Percentiles rank a stretch among this genome's conserved stretches.
Conservation (phyloP, 257 asterid species). For the Solanum phureja region DNA sequence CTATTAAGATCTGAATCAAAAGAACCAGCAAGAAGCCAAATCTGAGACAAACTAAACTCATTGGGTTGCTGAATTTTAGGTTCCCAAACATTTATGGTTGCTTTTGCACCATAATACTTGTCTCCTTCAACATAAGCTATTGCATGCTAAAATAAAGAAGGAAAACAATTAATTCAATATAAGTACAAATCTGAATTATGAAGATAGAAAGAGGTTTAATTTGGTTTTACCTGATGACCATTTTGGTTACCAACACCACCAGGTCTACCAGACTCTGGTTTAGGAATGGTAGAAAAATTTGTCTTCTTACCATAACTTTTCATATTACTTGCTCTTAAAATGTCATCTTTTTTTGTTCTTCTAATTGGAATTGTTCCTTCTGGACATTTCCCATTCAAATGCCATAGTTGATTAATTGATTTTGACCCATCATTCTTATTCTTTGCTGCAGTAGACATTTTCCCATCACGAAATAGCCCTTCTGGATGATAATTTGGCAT, state of each 20-base stretch:
- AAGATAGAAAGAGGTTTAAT: neutral
- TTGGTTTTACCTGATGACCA: conserved; percentile 67
- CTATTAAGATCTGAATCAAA: conserved; percentile 70
- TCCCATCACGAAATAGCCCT: conserved; percentile 30
- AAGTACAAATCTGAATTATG: neutral
- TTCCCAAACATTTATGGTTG: conserved; percentile 77
- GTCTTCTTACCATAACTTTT: conserved; percentile 56
- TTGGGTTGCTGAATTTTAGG: conserved; percentile 71
- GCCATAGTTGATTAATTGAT: conserved; percentile 56
- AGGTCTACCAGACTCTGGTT: conserved; percentile 44
- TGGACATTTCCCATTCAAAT: conserved; percentile 64
- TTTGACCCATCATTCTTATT: conserved; percentile 12
- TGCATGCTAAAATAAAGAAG: conserved; percentile 50
- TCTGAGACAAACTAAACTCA: conserved; percentile 79
- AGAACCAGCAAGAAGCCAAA: conserved; percentile 84
- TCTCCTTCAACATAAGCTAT: conserved; percentile 74
- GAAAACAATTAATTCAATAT: conserved; percentile 6
- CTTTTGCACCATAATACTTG: conserved; percentile 78
- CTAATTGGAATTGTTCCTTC: conserved; percentile 73
- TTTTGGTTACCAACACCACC: conserved; percentile 45
- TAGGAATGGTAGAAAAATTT: conserved; percentile 26
- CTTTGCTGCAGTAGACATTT: conserved; percentile 3
- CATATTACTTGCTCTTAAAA: conserved; percentile 53
- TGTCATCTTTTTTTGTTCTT: conserved; percentile 55
- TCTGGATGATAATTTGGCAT: conserved; percentile 77